Conservation (phyloP, 768 basidiomycete species). For the Naganishia kalamii region DNA sequence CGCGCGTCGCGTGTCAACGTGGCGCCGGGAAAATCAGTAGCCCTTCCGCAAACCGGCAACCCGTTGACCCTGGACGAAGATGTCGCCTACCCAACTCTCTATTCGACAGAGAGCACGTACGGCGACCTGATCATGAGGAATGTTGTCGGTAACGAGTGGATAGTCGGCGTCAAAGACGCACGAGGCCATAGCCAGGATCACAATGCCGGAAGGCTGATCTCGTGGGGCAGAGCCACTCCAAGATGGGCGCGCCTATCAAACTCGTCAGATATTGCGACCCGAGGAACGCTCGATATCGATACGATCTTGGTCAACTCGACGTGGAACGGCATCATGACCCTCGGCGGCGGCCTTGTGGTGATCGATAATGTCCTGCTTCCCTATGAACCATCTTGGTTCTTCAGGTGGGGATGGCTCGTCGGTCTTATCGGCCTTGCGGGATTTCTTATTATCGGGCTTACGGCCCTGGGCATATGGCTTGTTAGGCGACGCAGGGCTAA, state of each 20-base stretch:
- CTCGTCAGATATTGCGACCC: not conserved
- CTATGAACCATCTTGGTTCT: slow-evolving; percentile 76
- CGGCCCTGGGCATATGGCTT: slow-evolving; percentile 62
- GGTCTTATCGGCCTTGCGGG: slow-evolving; percentile 39
- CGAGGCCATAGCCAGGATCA: slow-evolving; percentile 47
- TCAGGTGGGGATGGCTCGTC: slow-evolving; percentile 51
- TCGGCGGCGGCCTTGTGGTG: slow-evolving; percentile 79
- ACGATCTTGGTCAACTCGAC: not conserved
- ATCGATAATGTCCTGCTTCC: slow-evolving; percentile 78
- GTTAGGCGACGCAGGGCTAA: slow-evolving; percentile 54
- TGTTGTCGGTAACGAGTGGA: slow-evolving; percentile 43
- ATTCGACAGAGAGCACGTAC: slow-evolving; percentile 54
- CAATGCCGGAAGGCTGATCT: slow-evolving; percentile 48
- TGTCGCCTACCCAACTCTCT: slow-evolving; percentile 68
- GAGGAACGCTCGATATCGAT: slow-evolving; percentile 49
- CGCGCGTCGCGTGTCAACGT: slow-evolving; percentile 57
- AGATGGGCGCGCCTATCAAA: slow-evolving; percentile 45
- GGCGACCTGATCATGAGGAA: slow-evolving; percentile 71
- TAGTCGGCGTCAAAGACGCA: slow-evolving; percentile 50
- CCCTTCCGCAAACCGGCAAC: slow-evolving; percentile 24
- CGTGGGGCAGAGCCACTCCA: slow-evolving; percentile 52
- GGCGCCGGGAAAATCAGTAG: not conserved
- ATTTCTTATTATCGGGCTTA: slow-evolving; percentile 59
- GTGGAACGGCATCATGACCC: slow-evolving; percentile 48
- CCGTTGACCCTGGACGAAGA: slow-evolving; percentile 68